Evolutionary conservation across 257 asterid species (phyloP).

Genomic region (Solanum chilense): DNA sequence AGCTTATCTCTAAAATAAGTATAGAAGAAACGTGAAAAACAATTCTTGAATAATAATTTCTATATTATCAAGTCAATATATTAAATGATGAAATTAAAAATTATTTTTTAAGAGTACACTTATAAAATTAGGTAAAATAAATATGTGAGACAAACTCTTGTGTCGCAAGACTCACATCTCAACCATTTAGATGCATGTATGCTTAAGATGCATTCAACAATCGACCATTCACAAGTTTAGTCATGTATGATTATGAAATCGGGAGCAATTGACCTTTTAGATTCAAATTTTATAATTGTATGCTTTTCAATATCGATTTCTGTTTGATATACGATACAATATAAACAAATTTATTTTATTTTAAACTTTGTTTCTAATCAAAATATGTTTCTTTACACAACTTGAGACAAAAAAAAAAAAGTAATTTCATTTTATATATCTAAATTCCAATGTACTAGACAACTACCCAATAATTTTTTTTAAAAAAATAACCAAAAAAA

Average conservation of each 20-base stretch:
- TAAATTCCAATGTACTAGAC: not conserved
- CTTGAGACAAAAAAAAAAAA: rapidly evolving
- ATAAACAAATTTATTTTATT: not conserved
- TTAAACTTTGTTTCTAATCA: not conserved
- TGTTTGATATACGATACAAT: not conserved
- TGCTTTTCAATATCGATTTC: not conserved
- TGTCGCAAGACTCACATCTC: not conserved
- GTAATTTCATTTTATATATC: not conserved
- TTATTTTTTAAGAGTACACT: rapidly evolving
- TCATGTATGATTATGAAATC: not conserved
- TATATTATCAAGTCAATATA: not conserved
- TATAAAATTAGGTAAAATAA: not conserved
- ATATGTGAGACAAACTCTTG: not conserved
- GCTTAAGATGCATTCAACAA: not conserved
- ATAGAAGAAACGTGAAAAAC: not conserved
- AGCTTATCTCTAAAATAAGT: not conserved
- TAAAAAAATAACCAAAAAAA: not conserved
- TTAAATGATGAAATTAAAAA: not conserved
- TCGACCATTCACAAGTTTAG: not conserved
- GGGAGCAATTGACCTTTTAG: not conserved
- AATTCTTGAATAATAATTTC: not conserved
- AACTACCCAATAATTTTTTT: not conserved
- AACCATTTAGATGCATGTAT: no score
- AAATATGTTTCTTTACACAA: not conserved
- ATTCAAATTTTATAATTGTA: not conserved